Evolutionary conservation across 1,284 basidiomycete genomes (phyloP).

Genomic region (Cutaneotrichosporon mucoides): DNA sequence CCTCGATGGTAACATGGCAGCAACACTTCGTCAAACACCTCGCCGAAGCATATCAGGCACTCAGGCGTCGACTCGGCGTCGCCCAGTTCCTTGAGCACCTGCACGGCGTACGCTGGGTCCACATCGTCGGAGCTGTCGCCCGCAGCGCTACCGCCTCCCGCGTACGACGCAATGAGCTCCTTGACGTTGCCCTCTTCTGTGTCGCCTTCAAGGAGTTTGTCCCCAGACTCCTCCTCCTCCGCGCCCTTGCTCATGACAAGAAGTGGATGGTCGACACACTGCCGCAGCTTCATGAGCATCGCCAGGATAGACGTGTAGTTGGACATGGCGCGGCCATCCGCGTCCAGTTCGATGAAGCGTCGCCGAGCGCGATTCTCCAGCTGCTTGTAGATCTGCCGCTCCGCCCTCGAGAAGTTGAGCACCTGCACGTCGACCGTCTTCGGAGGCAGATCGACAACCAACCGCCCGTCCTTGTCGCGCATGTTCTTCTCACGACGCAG

Average conservation of each 20-base stretch:
- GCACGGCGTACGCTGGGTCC: slow-evolving; percentile 57
- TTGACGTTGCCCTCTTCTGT: slow-evolving; percentile 55
- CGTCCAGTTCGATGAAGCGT: slow-evolving; percentile 67
- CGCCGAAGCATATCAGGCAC: slow-evolving; percentile 67
- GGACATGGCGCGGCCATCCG: slow-evolving; percentile 70
- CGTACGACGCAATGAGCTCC: slow-evolving; percentile 61
- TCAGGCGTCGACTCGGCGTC: slow-evolving; percentile 53
- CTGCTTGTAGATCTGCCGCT: slow-evolving; percentile 69
- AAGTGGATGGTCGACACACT: slow-evolving; percentile 78
- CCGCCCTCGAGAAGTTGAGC: slow-evolving; percentile 69
- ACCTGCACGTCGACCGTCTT: slow-evolving; percentile 73
- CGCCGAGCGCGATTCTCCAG: slow-evolving; percentile 46
- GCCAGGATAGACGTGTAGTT: slow-evolving; percentile 87
- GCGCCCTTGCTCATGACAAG: slow-evolving; percentile 60
- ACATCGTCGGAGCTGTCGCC: slow-evolving; percentile 32
- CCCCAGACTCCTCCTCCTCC: slow-evolving; percentile 51
- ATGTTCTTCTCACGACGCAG: slow-evolving; percentile 93
- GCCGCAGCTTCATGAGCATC: slow-evolving; percentile 85
- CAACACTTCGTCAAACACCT: slow-evolving; percentile 57
- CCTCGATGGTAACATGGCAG: slow-evolving; percentile 76
- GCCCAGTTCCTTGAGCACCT: slow-evolving; percentile 60
- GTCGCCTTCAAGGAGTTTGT: slow-evolving; percentile 47
- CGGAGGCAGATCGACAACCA: slow-evolving; percentile 80
- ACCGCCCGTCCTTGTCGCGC: slow-evolving; percentile 80
- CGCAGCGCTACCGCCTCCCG: slow-evolving; percentile 48